Base-by-base conservation (phyloP, 768 basidiomycete genomes). In the Termitomyces heimii region DNA sequence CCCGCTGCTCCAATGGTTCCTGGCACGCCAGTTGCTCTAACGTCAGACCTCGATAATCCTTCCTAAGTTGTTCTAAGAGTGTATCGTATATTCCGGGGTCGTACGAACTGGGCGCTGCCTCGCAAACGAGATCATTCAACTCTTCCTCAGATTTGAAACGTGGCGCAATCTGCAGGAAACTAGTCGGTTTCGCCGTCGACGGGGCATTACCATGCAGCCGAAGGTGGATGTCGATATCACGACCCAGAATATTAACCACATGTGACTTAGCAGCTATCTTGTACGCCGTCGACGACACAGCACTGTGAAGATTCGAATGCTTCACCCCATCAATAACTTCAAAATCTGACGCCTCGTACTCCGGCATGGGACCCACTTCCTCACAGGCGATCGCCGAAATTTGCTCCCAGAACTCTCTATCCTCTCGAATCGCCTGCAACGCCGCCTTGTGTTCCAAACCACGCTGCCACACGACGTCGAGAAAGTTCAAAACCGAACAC, bases 391-490 rank as follows among this genome's bases (percentile, higher is more conserved):
- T 77, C 8, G 74, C 77, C 1, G 81, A 78, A 18, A 95, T 71
- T n/a, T 78, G 77, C 31, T 77, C 75, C 92, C 92, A 96, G 60
- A 94, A 86, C 13, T 71, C 75, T 0, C 75, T 67, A 63, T 88
- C 81, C 12, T 77, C 70, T 18, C 86, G 82, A 7, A 86, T 68
- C 6, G 74, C 62, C 8, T 84, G 80, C 40, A 94, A 75, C 1
- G 81, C 71, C 0, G 73, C 61, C 55, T 81, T 84, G 67, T 93
- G 88, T 65, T 94, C 87, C 60, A 85, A 74, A 29, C 84, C 84
- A 64, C 92, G 88, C 67, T 89, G 81, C 92, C 91, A 90, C 18
- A 89, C 83, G 26, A 84, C 77, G 59, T 86, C 82, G 63, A 93
- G 70, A 73, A 95, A 96, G 5, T 82, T 77, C 48, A 96, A 71